phyloP scores from a whole-genome alignment of 1,284 basidiomycete species.

The Vanrija sp. region DNA sequence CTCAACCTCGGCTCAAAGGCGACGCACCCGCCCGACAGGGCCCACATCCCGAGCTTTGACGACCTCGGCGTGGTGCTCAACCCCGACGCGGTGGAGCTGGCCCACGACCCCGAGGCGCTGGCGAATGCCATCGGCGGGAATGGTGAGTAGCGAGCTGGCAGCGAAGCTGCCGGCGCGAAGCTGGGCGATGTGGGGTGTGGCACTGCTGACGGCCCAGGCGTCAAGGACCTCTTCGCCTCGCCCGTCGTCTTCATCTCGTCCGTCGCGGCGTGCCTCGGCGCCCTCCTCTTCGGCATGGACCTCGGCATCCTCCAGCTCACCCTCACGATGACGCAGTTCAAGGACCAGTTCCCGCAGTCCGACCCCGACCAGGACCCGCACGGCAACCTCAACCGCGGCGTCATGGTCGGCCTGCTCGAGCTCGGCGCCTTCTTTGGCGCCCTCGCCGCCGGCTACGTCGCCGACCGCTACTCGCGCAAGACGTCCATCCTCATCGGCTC shows the following conservation, averaged over 20 bases:
- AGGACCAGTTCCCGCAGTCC: conserved; percentile 28
- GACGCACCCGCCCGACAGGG: conserved; percentile 2
- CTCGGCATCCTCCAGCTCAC: conserved; percentile 39
- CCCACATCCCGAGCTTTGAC: background rate
- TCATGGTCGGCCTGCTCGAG: conserved; percentile 38
- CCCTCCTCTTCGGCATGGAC: conserved; percentile 23
- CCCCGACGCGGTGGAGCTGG: conserved; percentile 3
- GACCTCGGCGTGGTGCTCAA: conserved; percentile 4
- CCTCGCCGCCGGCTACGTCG: conserved; percentile 23
- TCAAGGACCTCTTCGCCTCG: conserved; percentile 19
- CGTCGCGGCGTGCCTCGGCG: conserved; percentile 22
- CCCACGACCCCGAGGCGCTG: background rate
- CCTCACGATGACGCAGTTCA: conserved; percentile 35
- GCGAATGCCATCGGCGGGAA: background rate
- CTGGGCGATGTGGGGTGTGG: no score
- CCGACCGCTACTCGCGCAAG: conserved; percentile 31
- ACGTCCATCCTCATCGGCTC: conserved; percentile 24
- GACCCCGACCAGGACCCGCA: conserved; percentile 13
- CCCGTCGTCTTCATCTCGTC: conserved; percentile 13
- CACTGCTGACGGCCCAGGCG: conserved; percentile 3
- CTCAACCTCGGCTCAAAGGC: no score
- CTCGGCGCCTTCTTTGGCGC: conserved; percentile 40
- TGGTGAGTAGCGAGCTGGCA: conserved; percentile 1
- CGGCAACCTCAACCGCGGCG: conserved; percentile 23
- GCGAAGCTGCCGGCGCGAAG: no score